Conservation (phyloP, 495 filamentous ascomycete species). For the Annulohypoxylon bovei region DNA sequence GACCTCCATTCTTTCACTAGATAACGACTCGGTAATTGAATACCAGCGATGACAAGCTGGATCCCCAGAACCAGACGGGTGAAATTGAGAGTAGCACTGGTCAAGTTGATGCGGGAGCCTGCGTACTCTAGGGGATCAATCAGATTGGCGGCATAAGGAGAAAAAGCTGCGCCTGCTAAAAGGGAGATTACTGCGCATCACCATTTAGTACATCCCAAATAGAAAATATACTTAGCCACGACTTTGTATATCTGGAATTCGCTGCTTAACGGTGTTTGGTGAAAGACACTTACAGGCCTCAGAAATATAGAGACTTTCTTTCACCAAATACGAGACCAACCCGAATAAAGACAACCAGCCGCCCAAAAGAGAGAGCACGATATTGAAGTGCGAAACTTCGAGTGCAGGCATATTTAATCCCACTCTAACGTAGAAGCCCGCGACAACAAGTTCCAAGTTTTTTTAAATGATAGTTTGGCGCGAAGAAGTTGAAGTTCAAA, state of each 20-base stretch:
- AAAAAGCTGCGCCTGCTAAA: background rate
- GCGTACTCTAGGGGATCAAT: background rate
- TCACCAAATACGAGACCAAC: background rate
- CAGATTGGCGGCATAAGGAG: background rate
- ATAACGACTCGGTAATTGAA: background rate
- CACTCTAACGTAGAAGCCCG: background rate
- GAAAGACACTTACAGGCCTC: conserved; percentile 1
- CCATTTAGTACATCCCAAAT: background rate
- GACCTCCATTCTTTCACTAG: background rate
- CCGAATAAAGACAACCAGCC: conserved; percentile 5
- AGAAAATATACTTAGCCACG: background rate
- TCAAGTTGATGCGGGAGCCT: background rate
- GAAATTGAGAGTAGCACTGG: background rate
- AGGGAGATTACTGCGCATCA: background rate
- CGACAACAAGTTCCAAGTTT: background rate
- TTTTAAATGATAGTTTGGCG: background rate
- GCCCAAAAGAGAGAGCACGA: background rate
- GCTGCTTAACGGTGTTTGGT: background rate
- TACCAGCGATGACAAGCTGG: background rate
- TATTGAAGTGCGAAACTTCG: background rate
- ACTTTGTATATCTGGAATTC: background rate
- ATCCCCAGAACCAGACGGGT: background rate
- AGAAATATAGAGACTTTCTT: conserved; percentile 1
- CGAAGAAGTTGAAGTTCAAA: background rate
- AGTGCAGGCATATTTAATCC: background rate